Percentiles rank a stretch among this genome's conserved stretches.
Conservation (phyloP, 257 asterid species). For the Solanum verrucosum region DNA sequence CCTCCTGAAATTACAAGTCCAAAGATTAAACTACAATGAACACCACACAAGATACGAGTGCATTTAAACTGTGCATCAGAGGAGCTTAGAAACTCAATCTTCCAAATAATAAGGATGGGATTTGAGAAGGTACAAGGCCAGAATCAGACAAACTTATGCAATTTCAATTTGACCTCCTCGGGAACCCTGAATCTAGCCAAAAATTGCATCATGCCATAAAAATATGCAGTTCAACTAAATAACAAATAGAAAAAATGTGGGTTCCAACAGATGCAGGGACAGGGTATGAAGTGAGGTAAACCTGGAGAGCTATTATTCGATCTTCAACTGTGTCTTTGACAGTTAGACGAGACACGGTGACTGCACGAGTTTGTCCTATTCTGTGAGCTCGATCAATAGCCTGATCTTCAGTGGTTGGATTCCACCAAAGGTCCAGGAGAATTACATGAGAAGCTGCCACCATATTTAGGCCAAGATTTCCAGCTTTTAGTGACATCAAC, state of each 20-base stretch:
- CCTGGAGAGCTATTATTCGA: conserved; percentile 95
- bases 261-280: background rate
- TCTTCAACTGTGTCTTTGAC: conserved; percentile 89
- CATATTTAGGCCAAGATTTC: conserved; percentile 96
- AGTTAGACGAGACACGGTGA: conserved; percentile 83
- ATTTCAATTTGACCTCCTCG: background rate
- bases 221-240: background rate
- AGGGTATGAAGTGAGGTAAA: conserved; percentile 8
- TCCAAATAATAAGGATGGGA: background rate
- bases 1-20: conserved; percentile 49
- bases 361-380: conserved; percentile 93
- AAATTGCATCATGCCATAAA: background rate
- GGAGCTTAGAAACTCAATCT: background rate
- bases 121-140: background rate
- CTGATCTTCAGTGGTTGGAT: conserved; percentile 98
- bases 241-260: background rate
- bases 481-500: conserved; percentile 98
- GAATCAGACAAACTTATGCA: background rate
- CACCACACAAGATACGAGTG: background rate
- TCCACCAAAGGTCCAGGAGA: conserved; percentile 99
- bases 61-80: background rate
- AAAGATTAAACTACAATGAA: background rate
- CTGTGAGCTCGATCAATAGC: conserved; percentile 98
- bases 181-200: background rate
- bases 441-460: conserved; percentile 96